Evolutionary conservation across 768 basidiomycete genomes (phyloP), one percentile per base, ranked within the genome.

Genomic region (Leucosporidium scottii): DNA sequence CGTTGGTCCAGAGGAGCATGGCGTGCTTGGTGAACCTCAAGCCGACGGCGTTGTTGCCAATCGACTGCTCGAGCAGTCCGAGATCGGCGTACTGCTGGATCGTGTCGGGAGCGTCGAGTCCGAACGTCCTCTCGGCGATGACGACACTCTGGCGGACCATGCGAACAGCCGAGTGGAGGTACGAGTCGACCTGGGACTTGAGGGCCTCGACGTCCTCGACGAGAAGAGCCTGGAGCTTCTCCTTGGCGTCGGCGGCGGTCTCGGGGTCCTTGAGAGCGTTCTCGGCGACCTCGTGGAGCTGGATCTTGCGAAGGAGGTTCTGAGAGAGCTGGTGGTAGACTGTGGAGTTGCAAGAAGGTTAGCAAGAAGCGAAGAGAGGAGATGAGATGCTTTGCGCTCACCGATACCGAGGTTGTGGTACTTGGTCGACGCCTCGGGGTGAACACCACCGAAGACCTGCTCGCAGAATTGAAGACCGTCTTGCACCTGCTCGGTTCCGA

Each of bases 61-160:
- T 75, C 3, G 78, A 66, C 65, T 78, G 78, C 71, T 82, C 81
- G 59, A 82, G 71, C 73, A 81, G 77, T 7, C 79, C 80, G 36
- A 82, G 72, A 68, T 80, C 78, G 68, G 78, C 75, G 76, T 81
- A 82, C 72, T 78, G 79, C 47, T 75, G 75, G 34, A 78, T 73
- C 3, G 80, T 79, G 36, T 80, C 79, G 64, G 74, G 69, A 57
- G 76, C 72, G 66, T 80, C 79, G 23, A 81, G 64, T 49, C 81
- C 81, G 25, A 76, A 66, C 8, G 78, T 78, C 25, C 81, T 69
- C 73, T 82, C 81, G 30, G 78, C 75, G 61, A 80, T 74, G 68
- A 79, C 79, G 69, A 81, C 76, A 28, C 79, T 79, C 74, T 82
- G 80, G 53, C 79, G 72, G 67, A 80, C 79, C 49, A 80, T 69